These are phyloP conservation scores for Globisporangium iwayamae DNA, from an alignment of 352 stramenopile genomes.

Conservation along the genomic window DNA sequence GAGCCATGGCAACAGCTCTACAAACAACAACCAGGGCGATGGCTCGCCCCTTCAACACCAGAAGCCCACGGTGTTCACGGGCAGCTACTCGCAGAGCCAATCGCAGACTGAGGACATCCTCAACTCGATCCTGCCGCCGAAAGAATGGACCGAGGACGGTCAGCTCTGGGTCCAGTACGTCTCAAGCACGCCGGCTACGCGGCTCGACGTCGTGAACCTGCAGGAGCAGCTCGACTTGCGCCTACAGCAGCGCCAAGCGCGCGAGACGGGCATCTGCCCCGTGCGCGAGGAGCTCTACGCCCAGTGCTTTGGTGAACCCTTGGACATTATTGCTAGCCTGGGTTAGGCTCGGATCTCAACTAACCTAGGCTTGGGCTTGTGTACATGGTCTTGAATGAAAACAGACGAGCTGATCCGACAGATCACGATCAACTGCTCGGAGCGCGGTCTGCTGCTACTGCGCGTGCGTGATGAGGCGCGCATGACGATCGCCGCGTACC, in stretches of 20 bases:
- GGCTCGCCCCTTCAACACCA: background rate
- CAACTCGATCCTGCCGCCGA: slow-evolving; percentile 89
- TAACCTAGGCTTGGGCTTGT: background rate
- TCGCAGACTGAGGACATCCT: slow-evolving; percentile 89
- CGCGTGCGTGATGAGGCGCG: slow-evolving; percentile 89
- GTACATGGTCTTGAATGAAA: background rate
- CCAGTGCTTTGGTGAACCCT: slow-evolving; percentile 82
- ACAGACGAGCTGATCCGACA: slow-evolving; percentile 90
- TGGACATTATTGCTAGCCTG: background rate
- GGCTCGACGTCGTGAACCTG: slow-evolving; percentile 91
- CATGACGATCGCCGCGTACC: slow-evolving; percentile 92
- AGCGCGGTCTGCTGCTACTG: slow-evolving; percentile 86
- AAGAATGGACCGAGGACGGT: slow-evolving; percentile 87
- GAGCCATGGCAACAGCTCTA: slow-evolving; percentile 15
- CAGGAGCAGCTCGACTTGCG: slow-evolving; percentile 89
- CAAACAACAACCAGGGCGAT: slow-evolving; percentile 6
- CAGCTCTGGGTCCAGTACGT: slow-evolving; percentile 94
- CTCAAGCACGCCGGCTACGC: slow-evolving; percentile 86
- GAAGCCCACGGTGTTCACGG: slow-evolving; percentile 62
- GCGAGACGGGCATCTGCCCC: slow-evolving; percentile 91
- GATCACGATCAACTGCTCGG: slow-evolving; percentile 92
- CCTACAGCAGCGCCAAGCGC: slow-evolving; percentile 88
- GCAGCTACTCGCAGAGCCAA: slow-evolving; percentile 47
- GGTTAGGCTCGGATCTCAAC: background rate
- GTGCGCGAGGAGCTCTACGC: slow-evolving; percentile 91